phyloP scores from a whole-genome alignment of 2,329 filamentous ascomycete genomes.

The Triangularia setosa region DNA sequence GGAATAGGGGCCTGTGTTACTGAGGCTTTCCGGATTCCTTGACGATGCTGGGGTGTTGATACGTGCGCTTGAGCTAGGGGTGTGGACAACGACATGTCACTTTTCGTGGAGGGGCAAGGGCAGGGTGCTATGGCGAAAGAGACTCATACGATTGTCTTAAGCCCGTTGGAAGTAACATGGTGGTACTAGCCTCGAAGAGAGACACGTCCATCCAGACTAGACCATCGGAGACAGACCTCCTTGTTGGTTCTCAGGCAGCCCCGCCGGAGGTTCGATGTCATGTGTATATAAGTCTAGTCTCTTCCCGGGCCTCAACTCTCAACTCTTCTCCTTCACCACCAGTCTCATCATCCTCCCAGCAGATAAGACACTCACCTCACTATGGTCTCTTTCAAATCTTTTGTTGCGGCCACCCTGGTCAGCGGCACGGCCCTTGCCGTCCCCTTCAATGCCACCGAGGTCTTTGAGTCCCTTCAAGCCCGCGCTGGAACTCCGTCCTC shows the following conservation, averaged over 20 bases:
- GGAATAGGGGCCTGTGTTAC: neutral
- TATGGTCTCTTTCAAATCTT: constrained; percentile 22
- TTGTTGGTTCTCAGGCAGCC: neutral
- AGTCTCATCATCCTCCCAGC: neutral
- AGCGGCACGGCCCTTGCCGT: constrained; percentile 13
- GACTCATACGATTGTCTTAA: neutral
- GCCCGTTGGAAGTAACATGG: neutral
- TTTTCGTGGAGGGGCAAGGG: neutral
- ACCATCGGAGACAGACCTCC: neutral
- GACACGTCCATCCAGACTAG: neutral
- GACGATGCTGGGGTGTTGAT: neutral
- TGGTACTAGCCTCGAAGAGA: neutral
- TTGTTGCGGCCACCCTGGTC: constrained; percentile 14
- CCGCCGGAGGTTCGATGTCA: neutral
- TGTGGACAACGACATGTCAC: neutral
- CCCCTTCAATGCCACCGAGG: constrained; percentile 18
- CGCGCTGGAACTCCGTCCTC: constrained; percentile 31
- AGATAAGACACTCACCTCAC: neutral
- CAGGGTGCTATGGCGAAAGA: neutral
- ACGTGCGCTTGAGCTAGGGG: neutral
- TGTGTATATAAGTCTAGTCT: constrained; percentile 7
- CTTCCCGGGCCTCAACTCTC: neutral
- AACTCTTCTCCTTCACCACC: constrained; percentile 1
- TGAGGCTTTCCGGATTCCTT: neutral
- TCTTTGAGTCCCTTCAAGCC: constrained; percentile 10